These are phyloP conservation scores for Eustoma russellianum DNA, from an alignment of 257 asterid genomes.

Conservation along the genomic window DNA sequence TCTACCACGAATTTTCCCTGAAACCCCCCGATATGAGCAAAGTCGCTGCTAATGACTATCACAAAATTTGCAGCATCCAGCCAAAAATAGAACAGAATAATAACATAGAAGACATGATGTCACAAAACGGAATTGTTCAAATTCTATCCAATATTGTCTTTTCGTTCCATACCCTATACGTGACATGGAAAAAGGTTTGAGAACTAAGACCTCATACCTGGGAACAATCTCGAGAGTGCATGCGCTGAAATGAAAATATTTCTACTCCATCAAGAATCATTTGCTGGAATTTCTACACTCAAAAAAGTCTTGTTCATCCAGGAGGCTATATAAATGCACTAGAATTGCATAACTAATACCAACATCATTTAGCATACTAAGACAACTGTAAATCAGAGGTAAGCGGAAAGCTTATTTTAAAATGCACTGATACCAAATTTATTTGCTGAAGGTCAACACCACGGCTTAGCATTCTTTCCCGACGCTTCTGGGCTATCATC, in stretches of 20 bases:
- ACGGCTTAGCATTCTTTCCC: constrained; percentile 68
- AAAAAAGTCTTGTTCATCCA: constrained; percentile 19
- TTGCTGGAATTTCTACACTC: constrained; percentile 61
- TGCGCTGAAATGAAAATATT: constrained; percentile 71
- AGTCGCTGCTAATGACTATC: too few relatives aligned
- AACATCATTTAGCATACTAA: background rate
- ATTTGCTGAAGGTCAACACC: constrained; percentile 90
- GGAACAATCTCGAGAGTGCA: constrained; percentile 85
- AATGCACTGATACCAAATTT: constrained; percentile 37
- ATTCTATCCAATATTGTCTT: too few relatives aligned
- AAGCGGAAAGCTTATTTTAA: too few relatives aligned
- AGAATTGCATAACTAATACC: background rate
- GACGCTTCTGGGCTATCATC: constrained; percentile 66
- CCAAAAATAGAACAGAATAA: too few relatives aligned
- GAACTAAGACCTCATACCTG: constrained; percentile 40
- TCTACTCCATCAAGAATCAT: constrained; percentile 73
- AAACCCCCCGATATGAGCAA: too few relatives aligned
- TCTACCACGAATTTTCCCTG: too few relatives aligned
- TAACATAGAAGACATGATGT: too few relatives aligned
- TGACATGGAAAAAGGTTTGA: too few relatives aligned
- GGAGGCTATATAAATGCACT: background rate
- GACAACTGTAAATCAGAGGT: too few relatives aligned
- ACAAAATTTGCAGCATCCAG: too few relatives aligned
- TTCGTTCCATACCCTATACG: too few relatives aligned
- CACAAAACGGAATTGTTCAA: too few relatives aligned